These are phyloP conservation scores for Pseudogymnoascus destructans DNA, from an alignment of 2,329 filamentous ascomycete species.

Conservation along the genomic window DNA sequence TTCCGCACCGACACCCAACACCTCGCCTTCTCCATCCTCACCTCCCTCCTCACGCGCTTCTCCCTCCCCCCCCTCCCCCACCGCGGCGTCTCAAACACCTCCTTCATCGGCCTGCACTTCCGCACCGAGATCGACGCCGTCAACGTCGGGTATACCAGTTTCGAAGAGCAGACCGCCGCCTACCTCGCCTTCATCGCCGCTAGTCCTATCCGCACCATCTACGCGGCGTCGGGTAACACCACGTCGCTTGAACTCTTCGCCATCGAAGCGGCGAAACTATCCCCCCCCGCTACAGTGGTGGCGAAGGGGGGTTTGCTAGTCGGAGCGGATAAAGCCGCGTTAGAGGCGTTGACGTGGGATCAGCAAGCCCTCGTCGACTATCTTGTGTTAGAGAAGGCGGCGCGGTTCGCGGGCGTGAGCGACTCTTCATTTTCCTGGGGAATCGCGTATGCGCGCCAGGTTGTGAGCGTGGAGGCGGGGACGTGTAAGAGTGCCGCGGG, in stretches of 20 bases:
- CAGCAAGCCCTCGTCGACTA: slow-evolving; percentile 38
- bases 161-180: slow-evolving; percentile 27
- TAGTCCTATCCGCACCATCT: slow-evolving; percentile 27
- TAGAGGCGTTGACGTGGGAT: slow-evolving; percentile 32
- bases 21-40: background rate
- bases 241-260: slow-evolving; percentile 28
- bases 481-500: background rate
- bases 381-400: slow-evolving; percentile 33
- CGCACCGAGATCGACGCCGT: slow-evolving; percentile 17
- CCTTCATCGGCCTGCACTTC: background rate
- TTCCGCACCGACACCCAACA: background rate
- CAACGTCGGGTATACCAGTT: slow-evolving; percentile 19
- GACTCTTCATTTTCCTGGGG: slow-evolving; percentile 36
- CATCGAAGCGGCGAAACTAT: slow-evolving; percentile 25
- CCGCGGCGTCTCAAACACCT: background rate
- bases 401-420: slow-evolving; percentile 32
- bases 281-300: slow-evolving; percentile 28
- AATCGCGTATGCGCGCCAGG: slow-evolving; percentile 25
- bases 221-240: slow-evolving; percentile 32
- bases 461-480: background rate
- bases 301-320: slow-evolving; percentile 33
- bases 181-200: slow-evolving; percentile 27
- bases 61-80: background rate
- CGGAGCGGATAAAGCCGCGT: slow-evolving; percentile 23
- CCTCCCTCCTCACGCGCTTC: background rate